phyloP scores from a whole-genome alignment of 192 early-diverging fungal species.

The Coemansia aciculifera region DNA sequence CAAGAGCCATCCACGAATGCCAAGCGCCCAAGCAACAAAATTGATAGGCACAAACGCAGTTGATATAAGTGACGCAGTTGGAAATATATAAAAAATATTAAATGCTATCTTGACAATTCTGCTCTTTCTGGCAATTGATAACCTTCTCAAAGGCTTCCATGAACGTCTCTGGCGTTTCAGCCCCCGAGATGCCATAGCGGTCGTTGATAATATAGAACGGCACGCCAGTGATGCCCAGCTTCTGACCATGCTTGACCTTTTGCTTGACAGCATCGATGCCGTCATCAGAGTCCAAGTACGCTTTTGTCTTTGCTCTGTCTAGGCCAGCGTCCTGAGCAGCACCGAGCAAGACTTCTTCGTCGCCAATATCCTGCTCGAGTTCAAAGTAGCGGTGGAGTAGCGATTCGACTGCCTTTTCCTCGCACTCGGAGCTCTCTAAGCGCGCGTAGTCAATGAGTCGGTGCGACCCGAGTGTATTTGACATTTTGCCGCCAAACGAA shows the following conservation, averaged over 20 bases:
- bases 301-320: conserved; percentile 49
- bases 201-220: conserved; percentile 68
- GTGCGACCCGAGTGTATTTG: conserved; percentile 67
- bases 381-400: conserved; percentile 75
- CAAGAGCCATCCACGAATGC: conserved; percentile 23
- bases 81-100: not conserved
- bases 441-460: conserved; percentile 64
- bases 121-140: conserved; percentile 13
- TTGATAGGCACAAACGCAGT: not conserved
- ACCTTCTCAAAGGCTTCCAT: conserved; percentile 59
- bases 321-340: conserved; percentile 64
- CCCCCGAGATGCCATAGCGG: conserved; percentile 66
- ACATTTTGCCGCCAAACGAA: conserved; percentile 62
- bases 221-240: conserved; percentile 64
- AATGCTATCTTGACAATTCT: not conserved
- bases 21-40: not conserved
- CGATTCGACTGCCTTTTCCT: conserved; percentile 62
- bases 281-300: conserved; percentile 60
- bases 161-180: conserved; percentile 66
- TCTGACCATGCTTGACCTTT: conserved; percentile 47
- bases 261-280: conserved; percentile 56
- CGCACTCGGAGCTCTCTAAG: conserved; percentile 36
- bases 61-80: not conserved
- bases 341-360: conserved; percentile 58
- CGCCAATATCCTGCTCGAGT: conserved; percentile 65